Base-by-base conservation (phyloP, 2,329 filamentous ascomycete genomes). In the Scedosporium aurantiacum region DNA sequence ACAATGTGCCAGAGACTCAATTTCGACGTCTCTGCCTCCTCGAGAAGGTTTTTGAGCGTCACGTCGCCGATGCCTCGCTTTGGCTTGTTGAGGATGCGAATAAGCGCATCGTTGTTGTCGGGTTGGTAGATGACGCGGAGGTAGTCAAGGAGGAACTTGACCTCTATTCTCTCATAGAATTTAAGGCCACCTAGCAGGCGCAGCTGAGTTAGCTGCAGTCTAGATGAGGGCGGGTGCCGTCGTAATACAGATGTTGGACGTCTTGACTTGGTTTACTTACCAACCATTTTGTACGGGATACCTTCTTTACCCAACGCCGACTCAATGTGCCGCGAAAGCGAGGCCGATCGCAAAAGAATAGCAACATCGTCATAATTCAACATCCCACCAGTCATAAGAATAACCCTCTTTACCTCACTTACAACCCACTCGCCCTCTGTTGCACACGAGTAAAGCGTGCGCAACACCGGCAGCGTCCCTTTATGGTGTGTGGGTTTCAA, bases 211-310 rank as follows among this genome's bases (percentile, higher is more conserved):
- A 12, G 37, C 32, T 12, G 32, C 10, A 3, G 32, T 37, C 10
- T 37, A 37, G 32, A 37, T 37, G 32, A 32, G 32, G 10, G 32
- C 32, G 8, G 32, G 32, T 37, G 32, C 32, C 32, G 62, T 63
- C 62, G 60, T 27, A 27, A 25, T n/a, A 32, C 41, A 6, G 27
- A 41, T 10, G 47, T 23, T 45, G 21, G 41, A 57, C 27, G 23
- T 8, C 25, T 12, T 4, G 14, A 18, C 41, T 2, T 18, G 6
- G 21, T 18, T 7, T 4, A 58, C 60, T 43, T 45, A 64, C 84
- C 93, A 59, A 97, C 87, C 92, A 97, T 97, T 58, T 86, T 86
- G 73, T 97, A 99, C 0, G 91, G 82, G 47, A 97, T 85, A 1
- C 91, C 91, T 10, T 85, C 84, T 68, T 88, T 90, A 14, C 88